Base-by-base conservation (phyloP, 2,329 filamentous ascomycete genomes). In the Tolypocladium sp. region DNA sequence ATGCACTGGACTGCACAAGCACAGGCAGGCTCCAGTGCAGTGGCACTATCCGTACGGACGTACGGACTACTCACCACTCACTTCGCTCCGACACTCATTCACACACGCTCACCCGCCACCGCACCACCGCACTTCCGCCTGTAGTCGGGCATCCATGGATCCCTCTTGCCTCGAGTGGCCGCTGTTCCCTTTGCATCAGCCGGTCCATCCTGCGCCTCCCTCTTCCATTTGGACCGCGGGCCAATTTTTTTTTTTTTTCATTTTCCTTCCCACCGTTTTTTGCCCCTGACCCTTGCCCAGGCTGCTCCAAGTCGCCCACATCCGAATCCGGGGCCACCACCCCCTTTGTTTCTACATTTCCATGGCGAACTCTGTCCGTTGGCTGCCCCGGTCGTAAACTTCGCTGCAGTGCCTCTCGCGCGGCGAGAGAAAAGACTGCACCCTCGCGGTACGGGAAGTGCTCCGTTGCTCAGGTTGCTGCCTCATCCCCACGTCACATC, bases 401-500 rank as follows among this genome's bases (percentile, higher is more conserved):
- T 30, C 25, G 44, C 22, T 46, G 25, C 44, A 20, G 44, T 20
- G 44, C 25, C 44, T 17, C 25, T 49, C 25, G 44, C 44, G 44
- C 44, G 15, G 12, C 13, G 22, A 9, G 35, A 42, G 8, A 46
- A 27, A 27, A 17, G 44, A 8, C 27, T 15, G 27, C 46, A 6
- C 8, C 9, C 15, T 51, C 46, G 12, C 46, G 6, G 46, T 33
- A 51, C 25, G 46, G 27, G 27, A 10, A 9, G 4, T 30, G 46
- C 37, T 30, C 44, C 27, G 13, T 30, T 33, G 53, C 53, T 35
- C 17, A 6, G 12, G 13, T 25, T 38, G 52, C 35, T 55, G 22
- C 30, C 25, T 58, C 53, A 44, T 22, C 15, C 46, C 30, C 41
- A 56, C 42, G 59, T 40, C 44, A 59, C 57, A 56, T 61, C 53